These are phyloP conservation scores for Eutypa lata DNA, from an alignment of 2,329 filamentous ascomycete species.

Conservation along the genomic window DNA sequence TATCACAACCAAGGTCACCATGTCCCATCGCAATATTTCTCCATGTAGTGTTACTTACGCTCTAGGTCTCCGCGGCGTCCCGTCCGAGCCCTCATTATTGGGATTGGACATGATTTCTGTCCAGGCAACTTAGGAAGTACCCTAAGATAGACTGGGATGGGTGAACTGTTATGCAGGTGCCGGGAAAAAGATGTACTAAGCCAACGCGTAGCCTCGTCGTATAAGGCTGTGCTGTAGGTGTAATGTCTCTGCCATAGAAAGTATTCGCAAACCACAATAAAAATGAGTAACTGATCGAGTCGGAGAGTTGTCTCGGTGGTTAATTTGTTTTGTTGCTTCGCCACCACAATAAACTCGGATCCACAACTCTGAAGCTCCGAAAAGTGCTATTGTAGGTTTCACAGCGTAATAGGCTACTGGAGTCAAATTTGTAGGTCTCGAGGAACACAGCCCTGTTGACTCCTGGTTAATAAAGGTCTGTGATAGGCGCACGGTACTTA, in stretches of 20 bases:
- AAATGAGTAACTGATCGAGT: no score
- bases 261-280: background rate
- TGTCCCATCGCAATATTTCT: background rate
- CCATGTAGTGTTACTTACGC: conserved; percentile 3
- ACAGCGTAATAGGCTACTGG: no score
- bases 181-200: background rate
- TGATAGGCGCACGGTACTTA: no score
- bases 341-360: background rate
- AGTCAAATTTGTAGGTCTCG: no score
- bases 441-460: no score
- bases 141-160: background rate
- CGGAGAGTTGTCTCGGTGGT: background rate
- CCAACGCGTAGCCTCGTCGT: background rate
- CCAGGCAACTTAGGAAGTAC: background rate
- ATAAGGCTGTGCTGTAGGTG: background rate
- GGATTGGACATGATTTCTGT: conserved; percentile 3
- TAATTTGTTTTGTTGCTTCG: background rate
- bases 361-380: background rate
- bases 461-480: no score
- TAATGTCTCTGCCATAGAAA: background rate
- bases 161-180: background rate
- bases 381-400: no score
- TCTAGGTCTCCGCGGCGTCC: conserved; percentile 4
- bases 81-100: background rate
- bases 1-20: background rate